These are phyloP conservation scores for Euryodendron excelsum DNA, from an alignment of 148 eudicot genomes.

Conservation along the genomic window DNA sequence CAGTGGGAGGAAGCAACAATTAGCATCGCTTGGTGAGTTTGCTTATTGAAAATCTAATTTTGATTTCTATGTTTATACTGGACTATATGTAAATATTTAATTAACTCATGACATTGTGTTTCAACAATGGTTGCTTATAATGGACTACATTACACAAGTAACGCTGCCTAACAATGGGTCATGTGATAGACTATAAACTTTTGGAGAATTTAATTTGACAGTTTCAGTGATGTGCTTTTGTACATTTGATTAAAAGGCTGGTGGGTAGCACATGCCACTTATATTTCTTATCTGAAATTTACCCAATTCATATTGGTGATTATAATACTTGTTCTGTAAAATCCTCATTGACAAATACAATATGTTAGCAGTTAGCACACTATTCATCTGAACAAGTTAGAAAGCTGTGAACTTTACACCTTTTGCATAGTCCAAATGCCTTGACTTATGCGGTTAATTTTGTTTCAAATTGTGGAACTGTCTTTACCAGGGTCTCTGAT, in stretches of 20 bases:
- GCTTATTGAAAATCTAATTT: neutral
- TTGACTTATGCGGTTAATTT: neutral
- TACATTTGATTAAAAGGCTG: constrained; percentile 1
- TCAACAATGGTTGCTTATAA: neutral
- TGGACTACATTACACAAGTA: neutral
- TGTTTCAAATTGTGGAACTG: neutral
- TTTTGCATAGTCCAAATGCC: neutral
- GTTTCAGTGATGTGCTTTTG: neutral
- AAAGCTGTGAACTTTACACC: neutral
- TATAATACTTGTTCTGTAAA: neutral
- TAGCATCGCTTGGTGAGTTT: constrained; percentile 76
- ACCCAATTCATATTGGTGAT: too few relatives aligned
- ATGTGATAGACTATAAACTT: neutral
- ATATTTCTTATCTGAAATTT: neutral
- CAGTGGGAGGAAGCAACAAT: constrained; percentile 86
- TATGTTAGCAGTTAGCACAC: too few relatives aligned
- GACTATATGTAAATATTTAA: neutral
- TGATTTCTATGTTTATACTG: neutral
- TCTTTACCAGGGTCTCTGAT: neutral
- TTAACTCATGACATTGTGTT: too few relatives aligned
- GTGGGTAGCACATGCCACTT: too few relatives aligned
- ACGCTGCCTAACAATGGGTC: neutral
- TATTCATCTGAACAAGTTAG: neutral
- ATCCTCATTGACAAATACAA: neutral
- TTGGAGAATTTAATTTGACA: neutral